phyloP scores from a whole-genome alignment of 2,329 filamentous ascomycete species.

The Ophiosphaerella herpotricha region DNA sequence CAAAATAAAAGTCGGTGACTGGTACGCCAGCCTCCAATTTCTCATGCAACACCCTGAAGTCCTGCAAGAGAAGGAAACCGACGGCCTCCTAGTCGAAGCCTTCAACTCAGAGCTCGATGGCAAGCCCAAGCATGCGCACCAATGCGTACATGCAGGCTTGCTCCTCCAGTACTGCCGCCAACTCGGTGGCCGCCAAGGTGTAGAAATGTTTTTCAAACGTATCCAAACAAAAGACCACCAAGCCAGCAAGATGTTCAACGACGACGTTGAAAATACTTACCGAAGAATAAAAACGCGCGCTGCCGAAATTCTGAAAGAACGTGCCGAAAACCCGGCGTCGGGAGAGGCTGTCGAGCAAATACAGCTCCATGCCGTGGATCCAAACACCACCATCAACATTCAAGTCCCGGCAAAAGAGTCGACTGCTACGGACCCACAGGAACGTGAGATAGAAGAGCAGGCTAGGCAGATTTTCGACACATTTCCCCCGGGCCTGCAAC shows the following conservation, averaged over 20 bases:
- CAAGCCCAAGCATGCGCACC: conserved; percentile 74
- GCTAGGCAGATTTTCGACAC: conserved; percentile 76
- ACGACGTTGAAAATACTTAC: conserved; percentile 91
- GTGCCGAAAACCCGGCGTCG: conserved; percentile 54
- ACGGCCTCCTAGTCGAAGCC: conserved; percentile 86
- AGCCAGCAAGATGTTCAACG: conserved; percentile 86
- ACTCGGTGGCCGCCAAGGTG: conserved; percentile 85
- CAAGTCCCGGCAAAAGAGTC: conserved; percentile 69
- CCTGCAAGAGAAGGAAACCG: conserved; percentile 82
- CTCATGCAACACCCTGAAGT: conserved; percentile 79
- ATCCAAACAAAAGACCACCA: conserved; percentile 89
- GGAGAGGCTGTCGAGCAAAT: conserved; percentile 86
- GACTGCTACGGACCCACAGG: conserved; percentile 50
- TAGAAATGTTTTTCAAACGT: conserved; percentile 92
- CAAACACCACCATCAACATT: conserved; percentile 89
- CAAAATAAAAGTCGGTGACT: conserved; percentile 75
- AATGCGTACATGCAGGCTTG: conserved; percentile 91
- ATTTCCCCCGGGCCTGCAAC: conserved; percentile 80
- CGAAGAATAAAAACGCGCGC: conserved; percentile 77
- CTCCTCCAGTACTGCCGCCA: conserved; percentile 93
- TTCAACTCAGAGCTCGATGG: conserved; percentile 85
- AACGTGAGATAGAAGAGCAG: conserved; percentile 64
- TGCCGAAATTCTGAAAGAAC: conserved; percentile 70
- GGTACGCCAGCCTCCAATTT: conserved; percentile 73
- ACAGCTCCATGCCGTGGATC: conserved; percentile 94